Conservation (phyloP, 176 grass and related monocot species). For the Melocanna baccifera region DNA sequence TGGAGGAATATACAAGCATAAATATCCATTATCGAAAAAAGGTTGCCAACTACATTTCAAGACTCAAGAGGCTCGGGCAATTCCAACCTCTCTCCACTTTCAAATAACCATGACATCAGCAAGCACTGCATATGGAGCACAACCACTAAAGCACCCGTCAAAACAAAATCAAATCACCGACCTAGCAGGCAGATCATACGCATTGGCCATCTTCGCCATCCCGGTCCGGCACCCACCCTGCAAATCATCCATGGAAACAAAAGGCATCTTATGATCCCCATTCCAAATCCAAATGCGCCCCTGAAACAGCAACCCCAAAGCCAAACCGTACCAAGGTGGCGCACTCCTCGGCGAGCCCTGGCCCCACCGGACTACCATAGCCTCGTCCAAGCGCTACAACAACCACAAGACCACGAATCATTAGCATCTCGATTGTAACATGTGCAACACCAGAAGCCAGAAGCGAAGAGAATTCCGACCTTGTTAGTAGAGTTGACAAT, state of each 20-base stretch:
- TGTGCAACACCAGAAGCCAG: background rate
- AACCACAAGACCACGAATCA: background rate
- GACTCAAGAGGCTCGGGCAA: background rate
- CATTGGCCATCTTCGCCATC: slow-evolving; percentile 95
- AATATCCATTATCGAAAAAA: background rate
- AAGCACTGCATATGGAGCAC: background rate
- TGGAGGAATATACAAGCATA: background rate
- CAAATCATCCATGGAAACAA: slow-evolving; percentile 20
- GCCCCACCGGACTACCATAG: slow-evolving; percentile 80
- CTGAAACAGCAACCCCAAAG: background rate
- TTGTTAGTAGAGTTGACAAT: slow-evolving; percentile 99
- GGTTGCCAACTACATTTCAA: background rate
- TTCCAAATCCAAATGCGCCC: background rate
- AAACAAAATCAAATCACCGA: slow-evolving; percentile 30
- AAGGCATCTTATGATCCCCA: background rate
- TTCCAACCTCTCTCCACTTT: background rate
- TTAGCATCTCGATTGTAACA: slow-evolving; percentile 11
- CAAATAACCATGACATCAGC: background rate
- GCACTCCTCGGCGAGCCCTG: slow-evolving; percentile 82
- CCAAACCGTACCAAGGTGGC: slow-evolving; percentile 65
- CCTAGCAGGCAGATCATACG: slow-evolving; percentile 86
- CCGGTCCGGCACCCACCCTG: slow-evolving; percentile 91
- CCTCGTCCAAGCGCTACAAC: slow-evolving; percentile 83
- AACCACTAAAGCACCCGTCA: background rate
- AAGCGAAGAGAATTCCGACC: slow-evolving; percentile 35